Conservation (phyloP, 2,329 filamentous ascomycete genomes). For the Alternaria triticina region DNA sequence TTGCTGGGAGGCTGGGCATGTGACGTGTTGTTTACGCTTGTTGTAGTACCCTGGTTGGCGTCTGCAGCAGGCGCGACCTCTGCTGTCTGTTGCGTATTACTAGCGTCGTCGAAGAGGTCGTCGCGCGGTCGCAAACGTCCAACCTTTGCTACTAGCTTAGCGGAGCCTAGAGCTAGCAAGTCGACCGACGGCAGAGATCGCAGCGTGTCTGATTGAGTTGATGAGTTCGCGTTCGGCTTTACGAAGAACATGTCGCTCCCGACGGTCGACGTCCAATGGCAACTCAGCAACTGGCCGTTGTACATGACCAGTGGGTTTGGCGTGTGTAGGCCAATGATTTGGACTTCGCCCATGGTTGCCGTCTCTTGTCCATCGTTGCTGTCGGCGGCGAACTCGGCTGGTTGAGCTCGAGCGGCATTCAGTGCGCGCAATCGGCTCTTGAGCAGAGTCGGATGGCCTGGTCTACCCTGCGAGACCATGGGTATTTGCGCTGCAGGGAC, state of each 20-base stretch:
- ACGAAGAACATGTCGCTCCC: constrained; percentile 83
- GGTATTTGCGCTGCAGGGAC: constrained; percentile 31
- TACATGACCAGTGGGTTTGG: constrained; percentile 79
- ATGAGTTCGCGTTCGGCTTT: constrained; percentile 30
- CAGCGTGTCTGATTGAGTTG: constrained; percentile 47
- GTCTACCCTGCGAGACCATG: constrained; percentile 23
- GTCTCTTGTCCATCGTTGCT: constrained; percentile 15
- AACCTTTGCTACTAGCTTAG: constrained; percentile 72
- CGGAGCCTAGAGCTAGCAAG: constrained; percentile 72
- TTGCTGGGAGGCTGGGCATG: constrained; percentile 2
- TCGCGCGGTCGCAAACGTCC: constrained; percentile 59
- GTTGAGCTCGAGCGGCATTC: constrained; percentile 29
- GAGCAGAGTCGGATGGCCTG: constrained; percentile 32
- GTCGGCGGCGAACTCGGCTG: constrained; percentile 10
- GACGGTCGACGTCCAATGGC: constrained; percentile 80
- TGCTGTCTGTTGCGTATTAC: constrained; percentile 1
- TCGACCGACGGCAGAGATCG: constrained; percentile 67
- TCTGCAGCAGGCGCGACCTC: constrained; percentile 2
- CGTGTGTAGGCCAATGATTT: constrained; percentile 84
- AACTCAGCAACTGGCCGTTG: constrained; percentile 77
- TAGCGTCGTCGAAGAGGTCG: constrained; percentile 24
- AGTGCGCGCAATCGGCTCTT: constrained; percentile 40
- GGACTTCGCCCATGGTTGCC: constrained; percentile 59
- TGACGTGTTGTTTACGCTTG: neutral
- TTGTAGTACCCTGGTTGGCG: neutral